These are phyloP conservation scores for Sporisorium iseilematis-ciliati DNA, from an alignment of 1,284 basidiomycete genomes.

Conservation along the genomic window DNA sequence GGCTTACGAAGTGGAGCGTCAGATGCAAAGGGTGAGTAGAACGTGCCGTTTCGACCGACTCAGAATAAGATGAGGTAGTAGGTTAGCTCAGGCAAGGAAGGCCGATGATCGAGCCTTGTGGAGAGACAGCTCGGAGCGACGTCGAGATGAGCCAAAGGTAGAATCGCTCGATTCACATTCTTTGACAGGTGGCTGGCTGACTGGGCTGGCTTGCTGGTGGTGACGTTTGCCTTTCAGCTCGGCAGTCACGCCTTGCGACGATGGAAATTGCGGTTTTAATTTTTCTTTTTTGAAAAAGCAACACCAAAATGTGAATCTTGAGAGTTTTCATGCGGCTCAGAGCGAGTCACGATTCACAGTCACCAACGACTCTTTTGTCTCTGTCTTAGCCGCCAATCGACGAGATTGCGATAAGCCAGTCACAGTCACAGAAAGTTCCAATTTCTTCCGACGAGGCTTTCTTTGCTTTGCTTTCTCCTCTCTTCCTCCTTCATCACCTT, in stretches of 20 bases:
- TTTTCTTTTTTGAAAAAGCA: no score
- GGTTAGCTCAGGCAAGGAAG: not conserved
- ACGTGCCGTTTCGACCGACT: not conserved
- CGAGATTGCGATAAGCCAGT: slow-evolving; percentile 10
- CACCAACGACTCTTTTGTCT: not conserved
- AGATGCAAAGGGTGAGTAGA: slow-evolving; percentile 43
- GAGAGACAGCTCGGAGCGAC: slow-evolving; percentile 21
- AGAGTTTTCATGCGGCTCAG: no score
- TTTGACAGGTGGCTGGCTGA: slow-evolving; percentile 18
- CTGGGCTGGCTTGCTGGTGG: not conserved
- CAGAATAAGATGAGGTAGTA: not conserved
- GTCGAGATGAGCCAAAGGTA: slow-evolving; percentile 5
- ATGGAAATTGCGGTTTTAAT: not conserved
- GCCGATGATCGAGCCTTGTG: not conserved
- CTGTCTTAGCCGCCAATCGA: not conserved
- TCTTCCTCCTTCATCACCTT: not conserved
- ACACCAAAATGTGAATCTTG: no score
- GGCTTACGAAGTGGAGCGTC: slow-evolving; percentile 39
- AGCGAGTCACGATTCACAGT: slow-evolving; percentile 10
- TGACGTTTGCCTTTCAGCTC: not conserved
- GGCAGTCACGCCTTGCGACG: not conserved
- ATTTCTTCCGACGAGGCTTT: slow-evolving; percentile 12
- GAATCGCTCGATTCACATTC: no score
- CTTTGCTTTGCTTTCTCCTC: not conserved
- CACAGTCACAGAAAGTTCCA: not conserved